phyloP scores from a whole-genome alignment of 257 asterid genomes.

The Vinca minor region DNA sequence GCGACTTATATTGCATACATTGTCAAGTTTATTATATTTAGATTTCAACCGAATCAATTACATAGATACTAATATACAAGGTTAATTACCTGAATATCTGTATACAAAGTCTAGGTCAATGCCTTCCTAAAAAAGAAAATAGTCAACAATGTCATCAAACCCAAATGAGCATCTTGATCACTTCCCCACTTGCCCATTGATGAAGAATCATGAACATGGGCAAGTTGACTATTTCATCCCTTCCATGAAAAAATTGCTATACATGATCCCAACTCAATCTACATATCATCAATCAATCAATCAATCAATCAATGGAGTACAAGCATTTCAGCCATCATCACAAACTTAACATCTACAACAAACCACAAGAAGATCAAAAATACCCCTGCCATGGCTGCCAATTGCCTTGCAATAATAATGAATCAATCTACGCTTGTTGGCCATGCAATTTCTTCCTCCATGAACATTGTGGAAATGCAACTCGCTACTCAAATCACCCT shows the following conservation, averaged over 20 bases:
- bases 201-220: background rate
- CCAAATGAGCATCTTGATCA: too few relatives aligned
- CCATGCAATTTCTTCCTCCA: constrained; percentile 60
- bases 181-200: constrained; percentile 5
- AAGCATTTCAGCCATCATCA: constrained; percentile 62
- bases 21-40: too few relatives aligned
- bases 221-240: constrained; percentile 4
- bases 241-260: background rate
- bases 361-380: constrained; percentile 36
- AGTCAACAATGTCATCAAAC: background rate
- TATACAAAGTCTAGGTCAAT: constrained; percentile 9
- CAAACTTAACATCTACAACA: constrained; percentile 36
- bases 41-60: too few relatives aligned
- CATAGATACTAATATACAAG: too few relatives aligned
- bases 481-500: constrained; percentile 54
- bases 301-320: constrained; percentile 27
- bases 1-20: too few relatives aligned
- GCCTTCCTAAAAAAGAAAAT: background rate
- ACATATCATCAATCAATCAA: background rate
- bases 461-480: constrained; percentile 61
- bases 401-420: constrained; percentile 31
- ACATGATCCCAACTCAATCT: background rate
- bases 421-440: constrained; percentile 52
- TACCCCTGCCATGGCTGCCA: constrained; percentile 50
- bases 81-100: too few relatives aligned